Evolutionary conservation across 352 stramenopile genomes (phyloP), one percentile per base, ranked within the genome.

Genomic region (Phytophthora aleatoria): DNA sequence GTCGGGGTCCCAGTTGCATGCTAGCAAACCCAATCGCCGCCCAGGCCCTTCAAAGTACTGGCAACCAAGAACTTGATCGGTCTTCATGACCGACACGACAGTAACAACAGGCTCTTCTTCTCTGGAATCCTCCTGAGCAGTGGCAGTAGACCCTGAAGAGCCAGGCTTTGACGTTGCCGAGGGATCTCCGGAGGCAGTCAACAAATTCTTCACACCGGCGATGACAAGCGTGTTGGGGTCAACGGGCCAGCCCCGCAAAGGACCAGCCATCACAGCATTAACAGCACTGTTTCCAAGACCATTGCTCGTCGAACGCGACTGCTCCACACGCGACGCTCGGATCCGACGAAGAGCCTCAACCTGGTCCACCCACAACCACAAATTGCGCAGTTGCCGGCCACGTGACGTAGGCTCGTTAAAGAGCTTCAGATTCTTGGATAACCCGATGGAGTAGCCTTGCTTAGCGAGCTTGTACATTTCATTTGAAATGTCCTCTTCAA

Each of bases 341-440:
- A 83, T 76, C n/a, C 83, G 79, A 16, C 85, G 82, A 30, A 95
- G 63, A 2, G 78, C 67, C 53, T 95, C 87, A 9, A 91, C 79
- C 72, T 95, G 87, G 39, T 95, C 83, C 7, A 95, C 81, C 87
- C 87, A 95, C n/a, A 82, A 50, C 87, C 87, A 95, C 15, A 95
- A 64, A 51, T 79, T 76, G 2, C 74, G 77, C 38, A 94, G 58
- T 47, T 90, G 73, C 3, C 80, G 80, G 30, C 81, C 69, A 1
- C 76, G 75, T 15, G 63, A 62, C 33, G 64, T 82, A 6, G 58
- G 52, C 11, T 68, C 63, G 13, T 71, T 74, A 50, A 94, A 93
- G 8, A 95, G 57, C 57, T 90, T 85, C 15, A 93, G 45, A 59
- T 89, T 94, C 60, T 87, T 93, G 7, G 84, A 76, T 8, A 95